Conservation (phyloP, 208 protist species). For the Crithidia mellificae region DNA sequence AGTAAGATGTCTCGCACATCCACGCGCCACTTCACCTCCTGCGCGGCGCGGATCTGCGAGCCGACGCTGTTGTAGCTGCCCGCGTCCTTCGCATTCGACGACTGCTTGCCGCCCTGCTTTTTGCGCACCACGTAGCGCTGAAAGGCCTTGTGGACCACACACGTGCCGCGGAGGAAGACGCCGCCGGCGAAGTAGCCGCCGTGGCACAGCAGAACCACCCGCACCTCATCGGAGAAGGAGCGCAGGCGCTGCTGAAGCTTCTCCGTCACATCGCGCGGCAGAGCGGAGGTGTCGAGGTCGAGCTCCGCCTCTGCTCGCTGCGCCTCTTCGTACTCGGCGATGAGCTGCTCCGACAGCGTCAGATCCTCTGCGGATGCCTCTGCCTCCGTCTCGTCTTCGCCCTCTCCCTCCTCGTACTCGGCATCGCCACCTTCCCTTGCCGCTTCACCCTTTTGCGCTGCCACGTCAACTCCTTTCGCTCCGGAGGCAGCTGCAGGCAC, state of each 20-base stretch:
- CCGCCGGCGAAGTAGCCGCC: constrained; percentile 90
- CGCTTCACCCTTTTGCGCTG: not conserved
- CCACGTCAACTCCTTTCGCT: too few relatives aligned
- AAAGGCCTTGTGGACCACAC: constrained; percentile 83
- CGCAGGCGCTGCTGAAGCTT: constrained; percentile 39
- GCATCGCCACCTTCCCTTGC: not conserved
- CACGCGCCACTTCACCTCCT: constrained; percentile 86
- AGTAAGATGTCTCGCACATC: constrained; percentile 78
- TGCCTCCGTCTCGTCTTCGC: not conserved
- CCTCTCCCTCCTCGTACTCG: not conserved
- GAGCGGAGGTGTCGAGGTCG: constrained; percentile 12
- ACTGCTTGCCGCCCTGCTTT: constrained; percentile 92
- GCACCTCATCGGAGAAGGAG: constrained; percentile 41
- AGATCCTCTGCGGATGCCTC: constrained; percentile 25
- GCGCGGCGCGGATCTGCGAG: constrained; percentile 81
- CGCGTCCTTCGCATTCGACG: constrained; percentile 74
- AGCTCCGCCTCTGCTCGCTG: constrained; percentile 53
- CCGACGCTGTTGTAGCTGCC: constrained; percentile 80
- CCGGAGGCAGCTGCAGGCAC: not conserved
- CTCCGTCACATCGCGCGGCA: constrained; percentile 39
- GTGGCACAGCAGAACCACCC: constrained; percentile 86
- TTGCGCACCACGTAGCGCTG: constrained; percentile 92
- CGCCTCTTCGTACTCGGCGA: constrained; percentile 64
- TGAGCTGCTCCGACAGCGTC: constrained; percentile 67
- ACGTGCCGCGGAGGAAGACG: constrained; percentile 58